These are phyloP conservation scores for Carex parvula DNA, from an alignment of 176 grass and related monocot species.

Conservation along the genomic window DNA sequence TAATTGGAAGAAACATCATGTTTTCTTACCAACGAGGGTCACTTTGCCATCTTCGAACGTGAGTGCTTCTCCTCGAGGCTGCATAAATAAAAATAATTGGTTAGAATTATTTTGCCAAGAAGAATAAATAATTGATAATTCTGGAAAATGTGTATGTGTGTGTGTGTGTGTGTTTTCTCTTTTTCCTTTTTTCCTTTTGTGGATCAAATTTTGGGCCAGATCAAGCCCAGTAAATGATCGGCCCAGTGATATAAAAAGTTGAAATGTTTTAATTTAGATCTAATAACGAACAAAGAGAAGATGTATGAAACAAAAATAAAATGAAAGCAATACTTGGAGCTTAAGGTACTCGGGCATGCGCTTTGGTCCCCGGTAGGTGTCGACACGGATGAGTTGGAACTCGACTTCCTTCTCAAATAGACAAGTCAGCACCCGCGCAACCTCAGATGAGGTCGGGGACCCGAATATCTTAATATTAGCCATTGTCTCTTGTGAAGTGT, in stretches of 20 bases:
- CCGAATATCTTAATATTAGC: slow-evolving; percentile 80
- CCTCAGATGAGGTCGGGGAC: slow-evolving; percentile 74
- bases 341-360: slow-evolving; percentile 93
- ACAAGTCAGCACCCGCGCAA: slow-evolving; percentile 83
- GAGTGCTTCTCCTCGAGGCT: slow-evolving; percentile 78
- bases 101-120: neutral
- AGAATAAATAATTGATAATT: neutral
- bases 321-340: slow-evolving; percentile 44
- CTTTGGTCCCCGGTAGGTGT: slow-evolving; percentile 58
- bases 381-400: slow-evolving; percentile 91
- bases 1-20: neutral
- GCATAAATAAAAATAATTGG: neutral
- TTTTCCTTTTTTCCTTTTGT: neutral
- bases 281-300: neutral
- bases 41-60: slow-evolving; percentile 79
- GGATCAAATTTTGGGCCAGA: neutral
- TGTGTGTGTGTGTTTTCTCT: neutral
- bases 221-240: neutral
- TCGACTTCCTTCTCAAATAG: slow-evolving; percentile 96
- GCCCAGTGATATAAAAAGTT: neutral
- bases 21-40: slow-evolving; percentile 61
- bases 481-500: neutral
- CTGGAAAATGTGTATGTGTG: neutral
- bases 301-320: neutral
- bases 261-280: neutral